Percentiles rank a stretch among this genome's conserved stretches.
phyloP scores from a whole-genome alignment of 768 basidiomycete species.

The Goffeauzyma gilvescens region DNA sequence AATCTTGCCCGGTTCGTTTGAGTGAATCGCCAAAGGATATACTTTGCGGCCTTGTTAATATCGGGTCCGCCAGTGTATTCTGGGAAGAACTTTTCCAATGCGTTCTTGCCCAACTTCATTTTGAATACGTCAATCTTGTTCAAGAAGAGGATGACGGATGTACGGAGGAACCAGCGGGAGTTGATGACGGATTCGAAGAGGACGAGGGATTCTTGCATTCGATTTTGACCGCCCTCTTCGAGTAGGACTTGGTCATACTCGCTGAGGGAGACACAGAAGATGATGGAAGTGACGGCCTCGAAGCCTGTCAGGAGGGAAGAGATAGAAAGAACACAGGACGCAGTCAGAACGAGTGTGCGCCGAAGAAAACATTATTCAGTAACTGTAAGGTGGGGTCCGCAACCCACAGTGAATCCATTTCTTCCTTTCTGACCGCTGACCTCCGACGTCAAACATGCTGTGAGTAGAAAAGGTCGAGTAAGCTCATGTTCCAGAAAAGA shows the following conservation, averaged over 20 bases:
- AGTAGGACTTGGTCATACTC: constrained; percentile 58
- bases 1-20: constrained; percentile 42
- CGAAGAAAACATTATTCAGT: not conserved
- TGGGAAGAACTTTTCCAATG: constrained; percentile 45
- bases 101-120: constrained; percentile 46
- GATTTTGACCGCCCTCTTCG: constrained; percentile 52
- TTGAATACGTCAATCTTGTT: constrained; percentile 54
- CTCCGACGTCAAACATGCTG: constrained; percentile 59
- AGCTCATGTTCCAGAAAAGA: too few relatives aligned
- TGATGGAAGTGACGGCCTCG: constrained; percentile 60
- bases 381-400: constrained; percentile 9
- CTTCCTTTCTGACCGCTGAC: constrained; percentile 61
- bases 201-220: constrained; percentile 55
- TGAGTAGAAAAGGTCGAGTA: too few relatives aligned
- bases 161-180: constrained; percentile 51
- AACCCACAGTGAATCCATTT: constrained; percentile 33
- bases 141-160: constrained; percentile 42
- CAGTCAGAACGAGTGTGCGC: not conserved
- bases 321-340: not conserved
- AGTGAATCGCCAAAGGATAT: constrained; percentile 86
- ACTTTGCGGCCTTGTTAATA: constrained; percentile 86
- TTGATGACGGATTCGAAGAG: constrained; percentile 65
- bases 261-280: constrained; percentile 55
- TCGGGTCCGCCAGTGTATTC: constrained; percentile 77
- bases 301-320: constrained; percentile 29